These are phyloP conservation scores for Diaporthe ilicicola DNA, from an alignment of 2,329 filamentous ascomycete species.

Conservation along the genomic window DNA sequence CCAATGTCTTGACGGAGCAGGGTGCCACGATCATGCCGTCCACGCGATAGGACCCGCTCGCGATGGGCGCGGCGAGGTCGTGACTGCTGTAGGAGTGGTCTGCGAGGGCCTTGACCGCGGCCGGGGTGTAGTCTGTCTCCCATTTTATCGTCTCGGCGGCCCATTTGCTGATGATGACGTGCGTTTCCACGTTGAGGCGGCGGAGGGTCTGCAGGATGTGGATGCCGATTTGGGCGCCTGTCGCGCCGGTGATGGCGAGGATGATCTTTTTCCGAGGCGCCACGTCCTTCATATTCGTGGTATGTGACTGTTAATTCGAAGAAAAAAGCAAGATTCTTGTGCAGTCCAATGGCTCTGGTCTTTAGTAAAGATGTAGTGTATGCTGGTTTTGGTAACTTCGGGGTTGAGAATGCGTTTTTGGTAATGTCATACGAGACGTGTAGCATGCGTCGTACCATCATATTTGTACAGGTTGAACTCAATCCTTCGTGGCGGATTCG, in stretches of 20 bases:
- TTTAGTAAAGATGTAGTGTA: neutral
- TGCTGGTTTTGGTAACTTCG: neutral
- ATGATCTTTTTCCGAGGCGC: constrained; percentile 46
- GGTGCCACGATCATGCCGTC: constrained; percentile 58
- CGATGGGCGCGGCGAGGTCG: constrained; percentile 54
- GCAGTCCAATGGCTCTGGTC: neutral
- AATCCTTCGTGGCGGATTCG: neutral
- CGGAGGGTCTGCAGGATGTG: constrained; percentile 50
- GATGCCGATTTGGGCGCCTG: constrained; percentile 54
- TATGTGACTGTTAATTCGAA: neutral
- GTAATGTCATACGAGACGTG: neutral
- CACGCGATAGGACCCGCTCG: constrained; percentile 52
- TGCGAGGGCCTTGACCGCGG: constrained; percentile 48
- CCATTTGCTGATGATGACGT: constrained; percentile 59
- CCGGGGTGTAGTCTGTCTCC: constrained; percentile 50
- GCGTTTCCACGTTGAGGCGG: constrained; percentile 54
- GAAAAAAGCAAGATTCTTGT: neutral
- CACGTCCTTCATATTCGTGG: neutral
- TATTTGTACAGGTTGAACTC: neutral
- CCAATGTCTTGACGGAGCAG: constrained; percentile 59
- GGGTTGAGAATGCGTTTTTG: neutral
- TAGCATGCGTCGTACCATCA: neutral
- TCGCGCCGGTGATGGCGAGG: constrained; percentile 59
- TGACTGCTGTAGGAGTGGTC: constrained; percentile 48
- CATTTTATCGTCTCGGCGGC: constrained; percentile 56